Evolutionary conservation across 306 rosid genomes (phyloP), one percentile per base, ranked within the genome.

Genomic region (Trifolium dubium): DNA sequence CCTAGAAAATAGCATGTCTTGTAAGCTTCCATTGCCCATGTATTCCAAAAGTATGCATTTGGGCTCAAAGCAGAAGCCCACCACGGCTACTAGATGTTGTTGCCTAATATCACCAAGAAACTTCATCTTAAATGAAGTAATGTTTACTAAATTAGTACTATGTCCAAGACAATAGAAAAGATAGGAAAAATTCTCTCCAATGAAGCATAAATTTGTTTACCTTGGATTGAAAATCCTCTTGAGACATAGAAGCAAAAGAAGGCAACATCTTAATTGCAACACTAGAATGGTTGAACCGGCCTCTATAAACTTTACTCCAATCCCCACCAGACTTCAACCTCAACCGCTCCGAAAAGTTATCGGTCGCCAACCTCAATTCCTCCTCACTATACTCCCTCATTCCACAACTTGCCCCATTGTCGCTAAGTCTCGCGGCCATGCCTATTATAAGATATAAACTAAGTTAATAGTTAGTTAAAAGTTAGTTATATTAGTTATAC

Each of bases 281-380:
- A 2, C 86, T 78, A 10, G 65, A 80, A 64, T 90, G 96, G 5
- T 77, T 86, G 79, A 93, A 60, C 0, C 88, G 85, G 63, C 93
- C 96, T 81, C 73, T 82, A 29, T 86, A 90, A 18, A 87, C 86
- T 40, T 55, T 17, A 3, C 39, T 80, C 71, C 67, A 75, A 34
- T 79, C 88, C 0, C 86, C 84, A 0, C 75, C 82, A 1, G 83
- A 81, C 32, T 85, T 90, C 77, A 93, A 58, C 72, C 89, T 75
- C 47, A 79, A 66, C 10, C 81, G 71, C 18, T 87, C 89, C 0
- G 93, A 90, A 34, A 84, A 92, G 49, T 79, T 54, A 3, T 85
- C 85, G 0, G 98, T 92, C 14, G 98, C 97, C 77, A 79, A 32
- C 64, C 87, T 72, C 30, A 93, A 30, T 69, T 93, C 98, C 34